Evolutionary conservation across 345 rosid species (phyloP).

Genomic region (Combretum micranthum): DNA sequence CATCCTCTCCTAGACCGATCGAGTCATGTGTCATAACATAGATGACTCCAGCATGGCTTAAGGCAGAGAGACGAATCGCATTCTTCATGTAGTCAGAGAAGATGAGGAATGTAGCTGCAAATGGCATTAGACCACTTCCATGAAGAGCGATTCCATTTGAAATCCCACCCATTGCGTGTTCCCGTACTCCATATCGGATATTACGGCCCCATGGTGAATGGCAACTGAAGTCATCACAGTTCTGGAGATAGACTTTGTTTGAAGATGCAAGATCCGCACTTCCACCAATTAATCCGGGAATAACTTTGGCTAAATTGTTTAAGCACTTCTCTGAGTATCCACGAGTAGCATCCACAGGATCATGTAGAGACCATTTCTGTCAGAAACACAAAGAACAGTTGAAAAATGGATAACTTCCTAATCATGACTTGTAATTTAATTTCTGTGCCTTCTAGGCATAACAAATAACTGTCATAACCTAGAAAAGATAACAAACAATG

Average conservation of each 20-base stretch:
- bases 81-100: conserved; percentile 35
- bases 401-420: neutral
- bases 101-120: conserved; percentile 25
- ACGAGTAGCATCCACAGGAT: conserved; percentile 26
- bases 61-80: conserved; percentile 25
- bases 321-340: conserved; percentile 24
- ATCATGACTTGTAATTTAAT: no score
- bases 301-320: conserved; percentile 20
- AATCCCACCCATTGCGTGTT: conserved; percentile 35
- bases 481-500: no score
- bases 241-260: conserved; percentile 21
- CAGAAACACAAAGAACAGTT: conserved; percentile 2
- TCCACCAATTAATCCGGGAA: conserved; percentile 35
- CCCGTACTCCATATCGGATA: conserved; percentile 25
- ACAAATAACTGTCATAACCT: no score
- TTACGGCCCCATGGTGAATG: conserved; percentile 18
- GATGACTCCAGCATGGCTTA: conserved; percentile 30
- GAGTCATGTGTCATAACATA: conserved; percentile 33
- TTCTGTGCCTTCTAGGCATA: no score
- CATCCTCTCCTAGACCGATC: conserved; percentile 36
- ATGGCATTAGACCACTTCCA: conserved; percentile 21
- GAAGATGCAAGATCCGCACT: conserved; percentile 36
- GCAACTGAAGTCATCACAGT: conserved; percentile 14
- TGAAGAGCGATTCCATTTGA: conserved; percentile 35
- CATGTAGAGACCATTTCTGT: conserved; percentile 22